Percentiles rank a stretch among this genome's conserved stretches.
Evolutionary conservation across 805 yeast species (phyloP).

Genomic region (Kodamaea neixiangensis): DNA sequence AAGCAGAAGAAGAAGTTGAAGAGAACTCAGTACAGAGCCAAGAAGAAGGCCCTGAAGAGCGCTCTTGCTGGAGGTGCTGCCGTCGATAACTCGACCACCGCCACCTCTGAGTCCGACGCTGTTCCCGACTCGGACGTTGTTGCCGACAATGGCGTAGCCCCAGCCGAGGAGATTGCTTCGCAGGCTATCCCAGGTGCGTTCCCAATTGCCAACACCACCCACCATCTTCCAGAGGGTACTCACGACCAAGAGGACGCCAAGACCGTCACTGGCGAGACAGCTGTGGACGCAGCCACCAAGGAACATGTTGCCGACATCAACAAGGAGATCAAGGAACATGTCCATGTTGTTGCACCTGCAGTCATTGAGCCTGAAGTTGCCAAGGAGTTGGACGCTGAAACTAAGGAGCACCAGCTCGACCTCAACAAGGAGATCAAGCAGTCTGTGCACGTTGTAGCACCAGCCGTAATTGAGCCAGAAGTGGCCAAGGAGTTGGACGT

Average conservation of each 20-base stretch:
- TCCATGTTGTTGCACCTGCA: slow-evolving; percentile 9
- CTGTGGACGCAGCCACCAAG: slow-evolving; percentile 2
- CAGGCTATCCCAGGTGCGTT: slow-evolving; percentile 10
- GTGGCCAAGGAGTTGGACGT: slow-evolving; percentile 4
- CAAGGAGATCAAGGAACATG: slow-evolving; percentile 7
- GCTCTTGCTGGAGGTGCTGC: slow-evolving; percentile 13
- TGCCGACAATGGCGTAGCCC: slow-evolving; percentile 12
- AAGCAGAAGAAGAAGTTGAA: slow-evolving; percentile 47
- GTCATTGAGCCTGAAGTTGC: slow-evolving; percentile 8
- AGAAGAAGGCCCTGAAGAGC: slow-evolving; percentile 30
- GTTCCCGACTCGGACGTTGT: slow-evolving; percentile 10
- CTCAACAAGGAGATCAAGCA: slow-evolving; percentile 7
- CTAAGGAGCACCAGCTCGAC: slow-evolving; percentile 7
- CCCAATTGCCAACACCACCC: slow-evolving; percentile 5
- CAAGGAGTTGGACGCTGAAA: slow-evolving; percentile 8
- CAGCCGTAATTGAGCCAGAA: slow-evolving; percentile 7
- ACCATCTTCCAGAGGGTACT: slow-evolving; percentile 9
- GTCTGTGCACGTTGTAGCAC: slow-evolving; percentile 1
- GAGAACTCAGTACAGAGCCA: slow-evolving; percentile 44
- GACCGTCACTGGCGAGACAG: slow-evolving; percentile 7
- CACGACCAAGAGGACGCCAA: slow-evolving; percentile 5
- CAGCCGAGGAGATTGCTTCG: slow-evolving; percentile 9
- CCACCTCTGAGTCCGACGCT: slow-evolving; percentile 12
- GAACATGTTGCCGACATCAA: slow-evolving; percentile 6
- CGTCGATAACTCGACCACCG: slow-evolving; percentile 6